Conservation (phyloP, 169 alveolate species). For the Plasmodium cynomolgi region DNA sequence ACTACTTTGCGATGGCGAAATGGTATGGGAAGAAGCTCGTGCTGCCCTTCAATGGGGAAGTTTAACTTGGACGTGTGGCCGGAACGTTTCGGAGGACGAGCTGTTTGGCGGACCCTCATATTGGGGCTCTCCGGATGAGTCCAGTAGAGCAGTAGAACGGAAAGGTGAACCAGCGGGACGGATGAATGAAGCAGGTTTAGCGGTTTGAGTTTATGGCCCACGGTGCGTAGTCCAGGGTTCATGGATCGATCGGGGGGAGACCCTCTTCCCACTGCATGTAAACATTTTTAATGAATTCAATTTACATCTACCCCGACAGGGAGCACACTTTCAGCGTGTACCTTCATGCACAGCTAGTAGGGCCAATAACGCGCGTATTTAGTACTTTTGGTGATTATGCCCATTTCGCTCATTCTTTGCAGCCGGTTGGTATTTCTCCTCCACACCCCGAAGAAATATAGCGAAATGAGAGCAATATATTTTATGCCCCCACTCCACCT, state of each 20-base stretch:
- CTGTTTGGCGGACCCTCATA: background rate
- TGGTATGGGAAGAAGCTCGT: constrained; percentile 91
- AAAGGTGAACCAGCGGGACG: background rate
- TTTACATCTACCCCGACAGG: background rate
- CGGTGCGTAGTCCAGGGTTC: no score
- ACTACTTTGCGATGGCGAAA: constrained; percentile 92
- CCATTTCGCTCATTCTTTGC: background rate
- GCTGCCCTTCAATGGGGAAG: constrained; percentile 88
- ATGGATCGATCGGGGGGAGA: background rate
- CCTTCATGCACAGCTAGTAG: background rate
- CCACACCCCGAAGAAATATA: background rate
- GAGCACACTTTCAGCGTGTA: constrained; percentile 6
- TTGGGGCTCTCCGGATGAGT: background rate
- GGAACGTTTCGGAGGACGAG: background rate
- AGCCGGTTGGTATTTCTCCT: background rate
- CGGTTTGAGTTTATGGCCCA: background rate
- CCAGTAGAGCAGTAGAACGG: background rate
- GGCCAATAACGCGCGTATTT: background rate
- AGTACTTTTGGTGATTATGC: background rate
- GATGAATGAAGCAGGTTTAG: background rate
- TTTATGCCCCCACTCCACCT: background rate
- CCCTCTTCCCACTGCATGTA: background rate
- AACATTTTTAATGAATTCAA: background rate
- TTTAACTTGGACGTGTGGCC: constrained; percentile 9
- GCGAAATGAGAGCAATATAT: background rate